Evolutionary conservation across 2,329 filamentous ascomycete species (phyloP).

Genomic region (Rachicladosporium sp.): DNA sequence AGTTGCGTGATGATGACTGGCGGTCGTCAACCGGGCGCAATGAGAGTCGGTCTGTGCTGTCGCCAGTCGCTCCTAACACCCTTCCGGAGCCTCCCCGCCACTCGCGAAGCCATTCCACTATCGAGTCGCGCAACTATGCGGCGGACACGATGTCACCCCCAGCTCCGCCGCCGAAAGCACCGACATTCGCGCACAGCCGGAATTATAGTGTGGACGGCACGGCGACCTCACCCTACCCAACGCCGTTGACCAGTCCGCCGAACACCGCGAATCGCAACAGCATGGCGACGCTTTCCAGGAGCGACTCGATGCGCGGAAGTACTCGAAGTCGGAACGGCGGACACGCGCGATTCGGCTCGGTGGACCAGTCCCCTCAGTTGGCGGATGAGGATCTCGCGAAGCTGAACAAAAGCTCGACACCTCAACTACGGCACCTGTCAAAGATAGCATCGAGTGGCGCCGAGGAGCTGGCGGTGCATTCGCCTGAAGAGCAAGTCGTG

Average conservation of each 20-base stretch:
- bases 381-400: slow-evolving; percentile 54
- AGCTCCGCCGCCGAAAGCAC: not conserved
- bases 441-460: slow-evolving; percentile 57
- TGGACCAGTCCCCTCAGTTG: slow-evolving; percentile 19
- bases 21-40: slow-evolving; percentile 15
- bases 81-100: slow-evolving; percentile 13
- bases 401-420: slow-evolving; percentile 78
- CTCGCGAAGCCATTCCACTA: slow-evolving; percentile 6
- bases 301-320: slow-evolving; percentile 25
- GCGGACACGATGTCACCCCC: not conserved
- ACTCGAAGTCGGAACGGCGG: slow-evolving; percentile 18
- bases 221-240: not conserved
- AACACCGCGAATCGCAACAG: slow-evolving; percentile 13
- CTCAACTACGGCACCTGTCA: slow-evolving; percentile 81
- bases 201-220: slow-evolving; percentile 3
- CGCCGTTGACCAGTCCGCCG: not conserved
- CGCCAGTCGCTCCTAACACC: slow-evolving; percentile 19
- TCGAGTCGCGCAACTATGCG: not conserved
- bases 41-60: slow-evolving; percentile 19
- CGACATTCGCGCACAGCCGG: slow-evolving; percentile 1
- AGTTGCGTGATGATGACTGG: slow-evolving; percentile 22
- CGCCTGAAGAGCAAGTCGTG: slow-evolving; percentile 70
- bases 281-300: slow-evolving; percentile 23
- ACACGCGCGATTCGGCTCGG: slow-evolving; percentile 22
- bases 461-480: slow-evolving; percentile 70